Percentiles rank a stretch among this genome's conserved stretches.
Conservation (phyloP, 192 early-diverging fungal genomes). For the Geranomyces variabilis region DNA sequence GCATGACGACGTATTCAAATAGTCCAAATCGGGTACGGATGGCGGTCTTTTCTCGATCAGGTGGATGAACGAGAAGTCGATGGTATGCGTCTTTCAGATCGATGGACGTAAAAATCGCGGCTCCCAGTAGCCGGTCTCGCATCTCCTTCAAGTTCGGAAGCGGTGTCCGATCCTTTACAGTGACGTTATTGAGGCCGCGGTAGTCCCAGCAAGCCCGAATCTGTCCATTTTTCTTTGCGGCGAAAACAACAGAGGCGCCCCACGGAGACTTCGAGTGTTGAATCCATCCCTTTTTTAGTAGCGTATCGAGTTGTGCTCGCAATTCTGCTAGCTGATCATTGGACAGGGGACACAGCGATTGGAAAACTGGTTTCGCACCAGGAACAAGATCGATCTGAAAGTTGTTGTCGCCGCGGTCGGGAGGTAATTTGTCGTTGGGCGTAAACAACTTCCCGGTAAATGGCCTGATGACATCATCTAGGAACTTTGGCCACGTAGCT, state of each 20-base stretch:
- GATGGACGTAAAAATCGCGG: neutral
- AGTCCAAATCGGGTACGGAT: no score
- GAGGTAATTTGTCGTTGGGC: neutral
- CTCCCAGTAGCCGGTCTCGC: neutral
- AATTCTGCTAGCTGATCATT: neutral
- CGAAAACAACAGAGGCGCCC: slow-evolving; percentile 33
- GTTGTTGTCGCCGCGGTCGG: slow-evolving; percentile 7
- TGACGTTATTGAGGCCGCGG: no score
- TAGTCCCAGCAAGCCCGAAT: slow-evolving; percentile 50
- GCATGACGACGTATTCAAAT: slow-evolving; percentile 59
- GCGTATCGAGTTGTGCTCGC: neutral
- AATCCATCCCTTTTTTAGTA: slow-evolving; percentile 1
- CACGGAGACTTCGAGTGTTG: slow-evolving; percentile 25
- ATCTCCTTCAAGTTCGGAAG: no score
- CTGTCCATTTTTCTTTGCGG: slow-evolving; percentile 51
- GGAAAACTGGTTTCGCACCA: neutral
- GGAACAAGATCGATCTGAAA: neutral
- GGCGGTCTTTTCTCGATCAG: no score
- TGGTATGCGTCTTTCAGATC: no score
- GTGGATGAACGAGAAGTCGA: neutral
- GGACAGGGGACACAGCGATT: neutral
- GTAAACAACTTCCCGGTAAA: no score
- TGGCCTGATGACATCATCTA: no score
- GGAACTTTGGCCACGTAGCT: no score
- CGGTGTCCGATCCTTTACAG: slow-evolving; percentile 51